A percentile compares a stretch with the other conserved stretches of the same genome.
These are phyloP conservation scores for Glycyrrhiza uralensis DNA, from an alignment of 306 rosid species.

Conservation along the genomic window DNA sequence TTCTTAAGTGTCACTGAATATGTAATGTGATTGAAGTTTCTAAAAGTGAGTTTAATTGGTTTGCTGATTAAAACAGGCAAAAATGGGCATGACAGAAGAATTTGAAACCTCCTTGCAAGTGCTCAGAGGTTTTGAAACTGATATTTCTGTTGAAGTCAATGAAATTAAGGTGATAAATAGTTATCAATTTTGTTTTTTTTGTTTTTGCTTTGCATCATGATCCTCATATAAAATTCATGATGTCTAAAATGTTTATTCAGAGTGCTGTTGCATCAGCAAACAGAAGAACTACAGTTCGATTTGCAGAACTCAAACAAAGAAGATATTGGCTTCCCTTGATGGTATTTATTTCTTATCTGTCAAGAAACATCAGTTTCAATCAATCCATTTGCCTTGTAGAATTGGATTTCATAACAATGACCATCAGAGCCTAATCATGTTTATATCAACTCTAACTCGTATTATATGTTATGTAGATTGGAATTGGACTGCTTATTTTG, in stretches of 20 bases:
- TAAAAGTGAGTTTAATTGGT: conserved; percentile 14
- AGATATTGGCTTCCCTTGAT: conserved; percentile 88
- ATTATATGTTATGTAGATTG: conserved; percentile 60
- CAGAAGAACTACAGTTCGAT: conserved; percentile 67
- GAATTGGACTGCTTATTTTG: conserved; percentile 85
- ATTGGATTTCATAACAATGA: conserved; percentile 22
- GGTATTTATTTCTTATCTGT: conserved; percentile 52
- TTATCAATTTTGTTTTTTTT: conserved; percentile 1
- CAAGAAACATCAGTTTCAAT: conserved; percentile 20
- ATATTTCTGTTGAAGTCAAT: conserved; percentile 74
- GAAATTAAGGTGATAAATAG: conserved; percentile 60
- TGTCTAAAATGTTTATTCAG: conserved; percentile 43
- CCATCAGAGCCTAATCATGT: conserved; percentile 19
- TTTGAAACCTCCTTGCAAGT: conserved; percentile 93
- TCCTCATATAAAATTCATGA: conserved; percentile 3
- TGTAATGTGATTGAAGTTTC: conserved; percentile 3
- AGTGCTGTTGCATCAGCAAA: conserved; percentile 65
- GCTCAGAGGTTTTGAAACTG: conserved; percentile 86
- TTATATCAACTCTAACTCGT: conserved; percentile 18
- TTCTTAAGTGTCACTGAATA: conserved; percentile 7
- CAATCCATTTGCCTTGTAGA: neutral
- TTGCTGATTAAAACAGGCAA: conserved; percentile 54
- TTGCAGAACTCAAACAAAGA: conserved; percentile 73
- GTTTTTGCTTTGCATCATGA: neutral
- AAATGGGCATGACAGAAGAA: conserved; percentile 96